These are phyloP conservation scores for Neurospora sp. DNA, from an alignment of 495 filamentous ascomycete species.

Conservation along the genomic window DNA sequence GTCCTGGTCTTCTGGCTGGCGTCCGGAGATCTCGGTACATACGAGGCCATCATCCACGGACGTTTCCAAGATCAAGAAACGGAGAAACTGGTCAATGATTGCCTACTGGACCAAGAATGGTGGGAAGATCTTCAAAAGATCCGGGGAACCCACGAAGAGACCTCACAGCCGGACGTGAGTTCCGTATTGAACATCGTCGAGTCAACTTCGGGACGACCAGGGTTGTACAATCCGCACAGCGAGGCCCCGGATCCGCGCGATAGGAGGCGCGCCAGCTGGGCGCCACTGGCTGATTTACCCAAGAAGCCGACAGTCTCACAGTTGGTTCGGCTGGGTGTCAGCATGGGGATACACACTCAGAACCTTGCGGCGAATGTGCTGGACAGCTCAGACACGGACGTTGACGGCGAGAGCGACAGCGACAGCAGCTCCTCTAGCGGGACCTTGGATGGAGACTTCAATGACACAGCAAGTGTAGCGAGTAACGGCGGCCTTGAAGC, in stretches of 20 bases:
- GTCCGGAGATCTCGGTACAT: conserved; percentile 58
- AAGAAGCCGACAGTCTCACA: conserved; percentile 57
- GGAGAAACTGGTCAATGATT: conserved; percentile 43
- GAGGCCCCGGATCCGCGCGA: conserved; percentile 13
- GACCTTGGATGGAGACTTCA: conserved; percentile 18
- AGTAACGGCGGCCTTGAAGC: conserved; percentile 18
- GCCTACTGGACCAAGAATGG: conserved; percentile 65
- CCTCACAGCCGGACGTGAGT: conserved; percentile 24
- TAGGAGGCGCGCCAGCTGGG: conserved; percentile 26
- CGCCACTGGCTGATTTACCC: conserved; percentile 26
- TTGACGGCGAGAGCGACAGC: conserved; percentile 31
- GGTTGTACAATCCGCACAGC: conserved; percentile 19
- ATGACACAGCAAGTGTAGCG: conserved; percentile 15
- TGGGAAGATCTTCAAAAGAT: conserved; percentile 66
- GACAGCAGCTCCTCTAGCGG: conserved; percentile 31
- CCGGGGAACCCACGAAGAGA: conserved; percentile 45
- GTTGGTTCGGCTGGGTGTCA: conserved; percentile 50
- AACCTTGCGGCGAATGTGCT: conserved; percentile 57
- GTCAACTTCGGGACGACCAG: conserved; percentile 24
- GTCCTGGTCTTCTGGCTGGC: conserved; percentile 76
- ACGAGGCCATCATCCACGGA: conserved; percentile 72
- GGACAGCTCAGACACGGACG: conserved; percentile 33
- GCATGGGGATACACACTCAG: conserved; percentile 69
- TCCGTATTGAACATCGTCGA: conserved; percentile 24
- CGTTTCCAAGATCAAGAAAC: conserved; percentile 32